Conservation (phyloP, 176 grass and related monocot genomes). For the Raddia distichophylla region DNA sequence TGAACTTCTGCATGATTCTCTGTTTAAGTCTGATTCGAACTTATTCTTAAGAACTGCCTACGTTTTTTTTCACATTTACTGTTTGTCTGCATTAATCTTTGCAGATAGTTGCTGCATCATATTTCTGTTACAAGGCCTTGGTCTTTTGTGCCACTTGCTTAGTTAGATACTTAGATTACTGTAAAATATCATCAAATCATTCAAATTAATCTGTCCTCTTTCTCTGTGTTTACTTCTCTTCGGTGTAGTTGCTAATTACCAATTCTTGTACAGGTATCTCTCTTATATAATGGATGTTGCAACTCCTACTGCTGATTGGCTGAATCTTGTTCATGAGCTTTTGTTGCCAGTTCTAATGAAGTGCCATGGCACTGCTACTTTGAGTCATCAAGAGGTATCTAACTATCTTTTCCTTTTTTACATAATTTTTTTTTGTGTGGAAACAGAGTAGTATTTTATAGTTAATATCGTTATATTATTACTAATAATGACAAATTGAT, state of each 20-base stretch:
- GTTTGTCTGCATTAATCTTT: neutral
- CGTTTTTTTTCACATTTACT: neutral
- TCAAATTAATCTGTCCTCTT: conserved; percentile 15
- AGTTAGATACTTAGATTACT: neutral
- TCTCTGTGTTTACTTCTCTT: conserved; percentile 7
- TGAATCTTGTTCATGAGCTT: conserved; percentile 82
- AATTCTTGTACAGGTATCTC: conserved; percentile 66
- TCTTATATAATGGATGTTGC: conserved; percentile 99
- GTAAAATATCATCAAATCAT: neutral
- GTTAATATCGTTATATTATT: conserved; percentile 11
- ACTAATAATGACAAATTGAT: conserved; percentile 3
- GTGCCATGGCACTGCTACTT: conserved; percentile 55
- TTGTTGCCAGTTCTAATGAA: conserved; percentile 91
- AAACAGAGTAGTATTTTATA: neutral
- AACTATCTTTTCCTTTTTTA: conserved; percentile 4
- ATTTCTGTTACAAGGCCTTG: neutral
- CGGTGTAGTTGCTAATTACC: conserved; percentile 24
- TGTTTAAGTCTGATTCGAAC: conserved; percentile 13
- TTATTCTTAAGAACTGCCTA: neutral
- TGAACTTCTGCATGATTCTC: neutral
- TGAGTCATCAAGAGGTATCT: conserved; percentile 95
- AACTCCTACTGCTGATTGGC: conserved; percentile 92
- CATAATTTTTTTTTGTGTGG: neutral
- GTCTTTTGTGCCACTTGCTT: neutral
- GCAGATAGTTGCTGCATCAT: conserved; percentile 1